Percentiles rank a stretch among this genome's conserved stretches.
phyloP scores from a whole-genome alignment of 1,139 yeast genomes.

The Yamadazyma kanchanaburiensis region DNA sequence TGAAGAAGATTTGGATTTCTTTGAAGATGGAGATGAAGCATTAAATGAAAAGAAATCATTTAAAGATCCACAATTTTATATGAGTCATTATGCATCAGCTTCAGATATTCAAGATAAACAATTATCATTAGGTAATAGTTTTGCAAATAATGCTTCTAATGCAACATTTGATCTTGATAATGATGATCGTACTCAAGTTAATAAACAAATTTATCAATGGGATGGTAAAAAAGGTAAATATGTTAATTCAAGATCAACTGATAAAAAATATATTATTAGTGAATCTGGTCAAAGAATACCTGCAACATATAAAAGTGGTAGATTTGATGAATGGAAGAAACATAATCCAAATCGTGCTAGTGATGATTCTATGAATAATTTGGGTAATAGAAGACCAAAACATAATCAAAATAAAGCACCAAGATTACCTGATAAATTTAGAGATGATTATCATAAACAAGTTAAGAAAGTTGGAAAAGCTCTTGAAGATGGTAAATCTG shows the following conservation, averaged over 20 bases:
- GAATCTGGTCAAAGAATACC: conserved; percentile 94
- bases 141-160: conserved; percentile 76
- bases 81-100: conserved; percentile 89
- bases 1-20: conserved; percentile 53
- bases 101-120: conserved; percentile 84
- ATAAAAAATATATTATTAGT: conserved; percentile 85
- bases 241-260: conserved; percentile 75
- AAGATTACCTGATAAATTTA: conserved; percentile 77
- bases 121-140: conserved; percentile 55
- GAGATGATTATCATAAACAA: conserved; percentile 85
- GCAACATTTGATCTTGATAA: conserved; percentile 84
- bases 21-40: conserved; percentile 61
- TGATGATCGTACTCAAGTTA: conserved; percentile 69
- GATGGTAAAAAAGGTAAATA: conserved; percentile 92
- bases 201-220: conserved; percentile 82
- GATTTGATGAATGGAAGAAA: conserved; percentile 87
- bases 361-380: conserved; percentile 12
- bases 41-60: conserved; percentile 44
- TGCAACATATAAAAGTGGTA: conserved; percentile 87
- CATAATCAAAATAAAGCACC: conserved; percentile 83
- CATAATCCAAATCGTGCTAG: conserved; percentile 25
- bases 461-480: conserved; percentile 84
- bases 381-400: conserved; percentile 50
- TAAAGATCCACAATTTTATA: conserved; percentile 79
- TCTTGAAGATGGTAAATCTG: conserved; percentile 65